A percentile compares a stretch with the other conserved stretches of the same genome.
Evolutionary conservation across 352 stramenopile species (phyloP).

Genomic region (Phytophthora litchii): DNA sequence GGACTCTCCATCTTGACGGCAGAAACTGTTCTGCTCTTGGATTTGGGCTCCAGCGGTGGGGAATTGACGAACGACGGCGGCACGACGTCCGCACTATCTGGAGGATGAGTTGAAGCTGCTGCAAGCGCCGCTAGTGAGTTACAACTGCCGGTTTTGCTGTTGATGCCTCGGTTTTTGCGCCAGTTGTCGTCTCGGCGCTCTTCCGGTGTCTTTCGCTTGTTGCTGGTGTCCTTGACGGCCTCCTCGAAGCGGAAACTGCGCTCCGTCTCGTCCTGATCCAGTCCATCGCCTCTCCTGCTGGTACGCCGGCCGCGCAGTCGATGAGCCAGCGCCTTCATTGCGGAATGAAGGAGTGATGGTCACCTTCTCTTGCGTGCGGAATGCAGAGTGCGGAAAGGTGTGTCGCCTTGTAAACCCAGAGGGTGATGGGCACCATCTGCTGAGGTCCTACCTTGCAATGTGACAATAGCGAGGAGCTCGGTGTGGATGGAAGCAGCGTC

Average conservation of each 20-base stretch:
- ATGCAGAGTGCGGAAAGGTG: slow-evolving; percentile 9
- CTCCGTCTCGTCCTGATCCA: slow-evolving; percentile 15
- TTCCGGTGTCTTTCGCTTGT: neutral
- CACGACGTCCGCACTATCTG: slow-evolving; percentile 2
- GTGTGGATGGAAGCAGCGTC: slow-evolving; percentile 3
- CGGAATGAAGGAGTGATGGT: slow-evolving; percentile 15
- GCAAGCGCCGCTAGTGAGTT: slow-evolving; percentile 8
- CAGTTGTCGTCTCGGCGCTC: slow-evolving; percentile 18
- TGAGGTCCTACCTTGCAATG: slow-evolving; percentile 33
- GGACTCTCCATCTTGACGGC: slow-evolving; percentile 13
- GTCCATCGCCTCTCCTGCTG: slow-evolving; percentile 15
- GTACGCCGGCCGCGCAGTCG: slow-evolving; percentile 31
- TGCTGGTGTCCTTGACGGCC: slow-evolving; percentile 1
- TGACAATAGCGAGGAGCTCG: slow-evolving; percentile 8
- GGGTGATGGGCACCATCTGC: slow-evolving; percentile 16
- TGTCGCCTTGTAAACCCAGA: slow-evolving; percentile 17
- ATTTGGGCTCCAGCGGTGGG: slow-evolving; percentile 1
- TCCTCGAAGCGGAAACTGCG: slow-evolving; percentile 25
- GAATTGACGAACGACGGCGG: slow-evolving; percentile 14
- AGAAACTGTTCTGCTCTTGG: slow-evolving; percentile 10
- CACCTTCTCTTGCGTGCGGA: slow-evolving; percentile 8
- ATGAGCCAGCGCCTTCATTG: slow-evolving; percentile 46
- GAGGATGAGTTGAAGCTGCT: neutral
- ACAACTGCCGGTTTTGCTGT: slow-evolving; percentile 30
- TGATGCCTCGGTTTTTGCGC: slow-evolving; percentile 27